Evolutionary conservation across 306 rosid genomes (phyloP).

Genomic region (Quillaja saponaria): DNA sequence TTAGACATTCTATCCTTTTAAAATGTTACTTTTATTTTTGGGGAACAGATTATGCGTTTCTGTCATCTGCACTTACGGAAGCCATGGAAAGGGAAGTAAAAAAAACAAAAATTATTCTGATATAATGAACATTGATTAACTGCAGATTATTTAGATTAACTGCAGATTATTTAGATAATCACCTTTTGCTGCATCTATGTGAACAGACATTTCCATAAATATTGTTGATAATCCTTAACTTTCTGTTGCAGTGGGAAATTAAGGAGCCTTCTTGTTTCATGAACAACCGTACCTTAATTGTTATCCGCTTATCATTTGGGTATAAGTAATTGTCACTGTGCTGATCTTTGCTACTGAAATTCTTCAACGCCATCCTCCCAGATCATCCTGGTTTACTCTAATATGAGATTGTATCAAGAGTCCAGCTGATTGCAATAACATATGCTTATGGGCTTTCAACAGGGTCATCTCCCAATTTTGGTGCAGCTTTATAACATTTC

Average conservation of each 20-base stretch:
- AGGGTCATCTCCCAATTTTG: slow-evolving; percentile 78
- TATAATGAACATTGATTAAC: not conserved
- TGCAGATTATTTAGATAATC: no score
- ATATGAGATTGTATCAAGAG: not conserved
- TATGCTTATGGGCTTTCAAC: slow-evolving; percentile 23
- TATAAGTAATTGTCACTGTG: slow-evolving; percentile 28
- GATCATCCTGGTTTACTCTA: not conserved
- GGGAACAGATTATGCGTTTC: not conserved
- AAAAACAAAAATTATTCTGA: no score
- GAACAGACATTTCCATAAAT: not conserved
- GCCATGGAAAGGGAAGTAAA: not conserved
- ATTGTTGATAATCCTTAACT: slow-evolving; percentile 9
- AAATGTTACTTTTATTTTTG: no score
- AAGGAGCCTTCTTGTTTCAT: slow-evolving; percentile 81
- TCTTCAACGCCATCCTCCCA: not conserved
- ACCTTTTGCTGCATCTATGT: not conserved
- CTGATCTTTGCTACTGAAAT: not conserved
- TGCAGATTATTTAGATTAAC: no score
- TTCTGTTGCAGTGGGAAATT: slow-evolving; percentile 75
- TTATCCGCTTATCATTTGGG: slow-evolving; percentile 76
- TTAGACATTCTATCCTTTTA: not conserved
- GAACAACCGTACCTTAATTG: slow-evolving; percentile 59
- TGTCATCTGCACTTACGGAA: not conserved
- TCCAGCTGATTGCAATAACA: not conserved
- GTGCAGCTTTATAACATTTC: slow-evolving; percentile 93